Base-by-base conservation (phyloP, 2,329 filamentous ascomycete genomes). In the Chalaropsis ovoidea region DNA sequence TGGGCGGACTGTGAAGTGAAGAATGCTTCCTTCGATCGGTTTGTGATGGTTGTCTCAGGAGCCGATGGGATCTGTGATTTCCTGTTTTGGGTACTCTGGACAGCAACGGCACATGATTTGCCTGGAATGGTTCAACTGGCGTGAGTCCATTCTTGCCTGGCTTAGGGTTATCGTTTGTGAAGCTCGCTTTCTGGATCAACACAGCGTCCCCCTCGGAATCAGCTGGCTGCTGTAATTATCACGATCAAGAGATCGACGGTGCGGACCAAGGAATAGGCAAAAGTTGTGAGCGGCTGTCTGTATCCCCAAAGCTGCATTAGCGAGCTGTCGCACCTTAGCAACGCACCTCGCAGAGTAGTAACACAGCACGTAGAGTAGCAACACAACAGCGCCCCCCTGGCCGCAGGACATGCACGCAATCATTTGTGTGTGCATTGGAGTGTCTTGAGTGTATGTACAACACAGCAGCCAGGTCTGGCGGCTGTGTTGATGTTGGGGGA, bases 281-380 rank as follows among this genome's bases (percentile, higher is more conserved):
- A 43, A 41, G 42, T n/a, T 61, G 39, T 47, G 42, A 62, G 17
- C 61, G 61, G 17, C 61, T 62, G 7, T 62, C 41, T 62, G 61
- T 22, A 62, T 27, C 61, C 41, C 45, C 45, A 47, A 41, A n/a
- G 61, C 10, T 62, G 61, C 61, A 31, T 62, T 62, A 62, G 42
- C 61, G 41, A 62, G 61, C 42, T n/a, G 45, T 62, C 45, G 41
- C 45, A 47, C 61, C 61, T 58, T 62, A 49, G 61, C 61, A 62
- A 62, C 61, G 61, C 41, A 35, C 24, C 24, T n/a, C 11, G 11
- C 15, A 58, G 61, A 49, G 61, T 47, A 47, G 61, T 13, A 62
- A 62, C 22, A 45, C 17, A n/a, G 35, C 54, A 58, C 13, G 22
- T 6, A 58, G 61, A 49, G 61, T 47, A 47, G 61, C 22, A 62